Conservation (phyloP, 305 asterid species). For the Rubia tinctorum region DNA sequence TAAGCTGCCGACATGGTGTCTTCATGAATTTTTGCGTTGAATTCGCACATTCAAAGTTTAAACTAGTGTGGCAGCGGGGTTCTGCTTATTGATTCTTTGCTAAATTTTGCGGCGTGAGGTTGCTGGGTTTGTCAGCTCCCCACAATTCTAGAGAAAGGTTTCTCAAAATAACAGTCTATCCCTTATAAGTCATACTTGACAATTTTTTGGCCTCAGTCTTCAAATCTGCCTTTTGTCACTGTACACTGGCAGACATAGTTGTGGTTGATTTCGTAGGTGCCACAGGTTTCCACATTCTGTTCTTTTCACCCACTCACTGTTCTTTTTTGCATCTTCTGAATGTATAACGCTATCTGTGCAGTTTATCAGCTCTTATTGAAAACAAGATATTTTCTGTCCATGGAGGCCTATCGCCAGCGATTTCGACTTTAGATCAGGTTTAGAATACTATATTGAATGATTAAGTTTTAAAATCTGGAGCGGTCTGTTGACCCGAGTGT, state of each 20-base stretch:
- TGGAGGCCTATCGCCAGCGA: conserved; percentile 57
- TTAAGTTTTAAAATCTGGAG: neutral
- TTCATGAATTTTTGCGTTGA: neutral
- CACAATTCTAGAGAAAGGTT: neutral
- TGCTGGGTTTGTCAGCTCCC: neutral
- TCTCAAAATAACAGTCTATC: neutral
- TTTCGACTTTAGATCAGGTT: conserved; percentile 90
- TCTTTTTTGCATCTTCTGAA: neutral
- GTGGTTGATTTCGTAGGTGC: neutral
- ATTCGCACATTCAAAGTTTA: neutral
- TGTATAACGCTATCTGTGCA: conserved; percentile 21
- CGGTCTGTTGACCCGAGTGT: neutral
- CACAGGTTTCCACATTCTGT: neutral
- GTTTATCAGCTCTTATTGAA: conserved; percentile 64
- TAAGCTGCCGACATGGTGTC: neutral
- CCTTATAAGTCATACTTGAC: neutral
- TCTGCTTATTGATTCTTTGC: neutral
- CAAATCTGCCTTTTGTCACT: neutral
- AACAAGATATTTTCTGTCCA: conserved; percentile 67
- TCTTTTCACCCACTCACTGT: neutral
- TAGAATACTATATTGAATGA: conserved; percentile 16
- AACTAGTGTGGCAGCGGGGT: neutral
- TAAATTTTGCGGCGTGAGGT: neutral
- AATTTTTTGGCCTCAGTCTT: neutral
- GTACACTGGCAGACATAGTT: neutral